Evolutionary conservation across 2,329 filamentous ascomycete genomes (phyloP), one percentile per base, ranked within the genome.

Genomic region (Botrytis cinerea): DNA sequence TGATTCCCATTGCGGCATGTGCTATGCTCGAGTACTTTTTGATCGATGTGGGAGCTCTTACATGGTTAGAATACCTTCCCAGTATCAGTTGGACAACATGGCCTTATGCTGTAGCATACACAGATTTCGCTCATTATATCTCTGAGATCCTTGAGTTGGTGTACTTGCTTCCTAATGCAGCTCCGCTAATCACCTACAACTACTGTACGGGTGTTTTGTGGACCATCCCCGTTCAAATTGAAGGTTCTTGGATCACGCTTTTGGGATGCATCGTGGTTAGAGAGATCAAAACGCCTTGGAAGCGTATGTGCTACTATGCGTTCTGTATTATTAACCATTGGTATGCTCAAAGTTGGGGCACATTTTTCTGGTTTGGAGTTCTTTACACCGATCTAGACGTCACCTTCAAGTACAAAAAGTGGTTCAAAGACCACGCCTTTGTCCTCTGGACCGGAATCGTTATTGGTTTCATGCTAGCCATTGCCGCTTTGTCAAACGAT

Each of bases 131-230:
- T 7, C 80, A 81, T 62, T 86, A 82, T 76, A 78, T 86, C 57
- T 83, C 81, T 51, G 83, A 84, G 70, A 74, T 85, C 14, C 78
- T 86, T 9, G 83, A 86, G 75, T 78, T 86, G 18, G 79, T 81
- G 6, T 86, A 84, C 73, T 78, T 86, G 20, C 82, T 85, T 35
- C 85, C 85, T 16, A 86, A 86, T 66, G 84, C 83, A 3, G 83
- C 83, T 12, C 85, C 85, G 0, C 82, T 84, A 72, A 83, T 86
- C 61, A 85, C 83, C 22, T 82, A 82, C 77, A 83, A 86, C 75
- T 86, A 84, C 78, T 86, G 85, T 74, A 85, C 84, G 0, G 84
- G 84, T 78, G 84, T 86, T 4, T 80, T 86, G 1, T 86, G 84
- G 85, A 86, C 84, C 10, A 85, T 86, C 51, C 84, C 84, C 0